Evolutionary conservation across 2,329 filamentous ascomycete species (phyloP).

Genomic region (Claviceps lovelessii): DNA sequence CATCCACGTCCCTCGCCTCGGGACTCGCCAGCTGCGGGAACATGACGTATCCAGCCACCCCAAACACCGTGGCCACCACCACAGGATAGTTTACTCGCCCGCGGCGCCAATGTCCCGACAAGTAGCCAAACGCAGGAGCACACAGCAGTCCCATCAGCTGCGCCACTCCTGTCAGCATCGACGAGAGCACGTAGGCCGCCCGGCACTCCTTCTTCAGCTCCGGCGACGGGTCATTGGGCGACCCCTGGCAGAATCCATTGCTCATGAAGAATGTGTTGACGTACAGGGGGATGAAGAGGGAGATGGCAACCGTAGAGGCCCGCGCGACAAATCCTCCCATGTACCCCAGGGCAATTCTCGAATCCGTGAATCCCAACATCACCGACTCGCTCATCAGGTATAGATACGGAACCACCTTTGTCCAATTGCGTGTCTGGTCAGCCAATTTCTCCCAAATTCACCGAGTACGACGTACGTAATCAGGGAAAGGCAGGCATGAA

Average conservation of each 20-base stretch:
- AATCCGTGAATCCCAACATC: conserved; percentile 57
- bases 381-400: conserved; percentile 49
- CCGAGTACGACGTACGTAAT: neutral
- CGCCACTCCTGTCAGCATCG: conserved; percentile 75
- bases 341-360: conserved; percentile 74
- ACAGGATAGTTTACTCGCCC: conserved; percentile 58
- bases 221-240: conserved; percentile 46
- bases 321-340: conserved; percentile 88
- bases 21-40: conserved; percentile 69
- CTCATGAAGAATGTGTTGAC: conserved; percentile 81
- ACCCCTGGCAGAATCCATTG: conserved; percentile 62
- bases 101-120: conserved; percentile 47
- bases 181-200: conserved; percentile 74
- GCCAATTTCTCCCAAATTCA: neutral
- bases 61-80: conserved; percentile 54
- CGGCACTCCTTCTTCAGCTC: conserved; percentile 78
- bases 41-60: conserved; percentile 61
- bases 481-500: neutral
- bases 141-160: conserved; percentile 75
- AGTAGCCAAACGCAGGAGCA: conserved; percentile 75
- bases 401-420: conserved; percentile 37
- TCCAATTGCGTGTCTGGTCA: conserved; percentile 6
- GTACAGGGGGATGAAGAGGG: conserved; percentile 83
- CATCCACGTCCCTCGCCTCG: conserved; percentile 50
- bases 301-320: conserved; percentile 88